Conservation (phyloP, 2,329 filamentous ascomycete species). For the Colletotrichum tropicale region DNA sequence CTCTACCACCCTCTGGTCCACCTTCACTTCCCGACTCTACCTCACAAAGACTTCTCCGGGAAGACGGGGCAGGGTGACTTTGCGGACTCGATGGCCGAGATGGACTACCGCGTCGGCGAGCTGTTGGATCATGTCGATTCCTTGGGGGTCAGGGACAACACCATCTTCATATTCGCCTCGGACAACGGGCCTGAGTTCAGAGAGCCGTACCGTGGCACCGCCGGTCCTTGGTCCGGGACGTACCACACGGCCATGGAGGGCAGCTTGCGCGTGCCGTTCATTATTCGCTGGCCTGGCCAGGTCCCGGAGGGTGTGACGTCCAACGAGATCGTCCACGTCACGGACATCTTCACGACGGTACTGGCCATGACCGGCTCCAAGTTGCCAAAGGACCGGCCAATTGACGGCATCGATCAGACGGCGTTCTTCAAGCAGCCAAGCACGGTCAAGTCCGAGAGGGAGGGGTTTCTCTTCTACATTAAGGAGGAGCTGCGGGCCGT, state of each 20-base stretch:
- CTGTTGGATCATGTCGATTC: conserved; percentile 34
- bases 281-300: conserved; percentile 35
- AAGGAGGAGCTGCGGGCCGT: conserved; percentile 37
- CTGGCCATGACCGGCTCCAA: conserved; percentile 26
- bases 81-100: conserved; percentile 36
- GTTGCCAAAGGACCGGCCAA: conserved; percentile 30
- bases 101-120: conserved; percentile 35
- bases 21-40: conserved; percentile 36
- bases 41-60: conserved; percentile 31
- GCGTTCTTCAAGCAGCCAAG: conserved; percentile 28
- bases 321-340: conserved; percentile 36
- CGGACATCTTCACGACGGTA: conserved; percentile 35
- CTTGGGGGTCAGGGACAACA: conserved; percentile 31
- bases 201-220: conserved; percentile 33
- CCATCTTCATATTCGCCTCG: conserved; percentile 37
- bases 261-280: conserved; percentile 36
- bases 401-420: conserved; percentile 34
- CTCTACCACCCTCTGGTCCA: conserved; percentile 37
- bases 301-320: conserved; percentile 28
- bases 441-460: conserved; percentile 19
- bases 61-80: conserved; percentile 34
- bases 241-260: conserved; percentile 41
- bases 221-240: conserved; percentile 37
- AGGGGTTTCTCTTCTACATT: conserved; percentile 37
- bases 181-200: conserved; percentile 40